phyloP scores from a whole-genome alignment of 2,329 filamentous ascomycete genomes.

The Hypoxylon sp. region DNA sequence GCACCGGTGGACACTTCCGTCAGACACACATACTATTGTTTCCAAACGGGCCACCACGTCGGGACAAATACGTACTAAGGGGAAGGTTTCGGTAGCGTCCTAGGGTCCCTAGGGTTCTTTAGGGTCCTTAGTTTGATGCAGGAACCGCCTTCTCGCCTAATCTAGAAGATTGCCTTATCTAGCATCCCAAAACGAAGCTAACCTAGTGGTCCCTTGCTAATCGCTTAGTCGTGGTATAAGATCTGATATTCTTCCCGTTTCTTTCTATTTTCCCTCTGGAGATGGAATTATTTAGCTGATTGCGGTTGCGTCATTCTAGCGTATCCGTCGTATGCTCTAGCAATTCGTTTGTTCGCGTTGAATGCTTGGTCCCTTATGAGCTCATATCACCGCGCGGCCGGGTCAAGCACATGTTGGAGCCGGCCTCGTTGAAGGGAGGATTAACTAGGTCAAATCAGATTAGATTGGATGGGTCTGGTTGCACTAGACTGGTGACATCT shows the following conservation, averaged over 20 bases:
- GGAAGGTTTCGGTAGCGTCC: not conserved
- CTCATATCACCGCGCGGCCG: constrained; percentile 16
- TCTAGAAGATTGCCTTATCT: constrained; percentile 40
- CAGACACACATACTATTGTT: constrained; percentile 16
- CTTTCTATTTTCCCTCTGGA: constrained; percentile 4
- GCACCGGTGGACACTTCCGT: constrained; percentile 41
- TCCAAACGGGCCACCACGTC: constrained; percentile 16
- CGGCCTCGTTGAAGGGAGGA: constrained; percentile 23
- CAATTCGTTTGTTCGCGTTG: constrained; percentile 6
- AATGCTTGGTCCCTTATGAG: constrained; percentile 19
- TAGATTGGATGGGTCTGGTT: constrained; percentile 14
- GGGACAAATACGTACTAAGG: constrained; percentile 14
- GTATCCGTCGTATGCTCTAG: not conserved
- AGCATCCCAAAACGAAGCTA: constrained; percentile 20
- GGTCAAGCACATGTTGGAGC: constrained; percentile 17
- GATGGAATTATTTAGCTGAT: constrained; percentile 1
- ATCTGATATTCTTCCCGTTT: not conserved
- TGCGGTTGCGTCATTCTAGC: constrained; percentile 21
- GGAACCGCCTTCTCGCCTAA: constrained; percentile 34
- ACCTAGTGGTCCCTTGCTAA: constrained; percentile 20
- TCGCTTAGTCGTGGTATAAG: constrained; percentile 15
- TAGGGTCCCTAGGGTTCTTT: not conserved
- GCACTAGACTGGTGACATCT: constrained; percentile 29
- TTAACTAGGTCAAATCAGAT: constrained; percentile 14
- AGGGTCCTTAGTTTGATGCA: constrained; percentile 20